These are phyloP conservation scores for Hypoxylon cercidicola DNA, from an alignment of 495 filamentous ascomycete genomes.

Conservation along the genomic window DNA sequence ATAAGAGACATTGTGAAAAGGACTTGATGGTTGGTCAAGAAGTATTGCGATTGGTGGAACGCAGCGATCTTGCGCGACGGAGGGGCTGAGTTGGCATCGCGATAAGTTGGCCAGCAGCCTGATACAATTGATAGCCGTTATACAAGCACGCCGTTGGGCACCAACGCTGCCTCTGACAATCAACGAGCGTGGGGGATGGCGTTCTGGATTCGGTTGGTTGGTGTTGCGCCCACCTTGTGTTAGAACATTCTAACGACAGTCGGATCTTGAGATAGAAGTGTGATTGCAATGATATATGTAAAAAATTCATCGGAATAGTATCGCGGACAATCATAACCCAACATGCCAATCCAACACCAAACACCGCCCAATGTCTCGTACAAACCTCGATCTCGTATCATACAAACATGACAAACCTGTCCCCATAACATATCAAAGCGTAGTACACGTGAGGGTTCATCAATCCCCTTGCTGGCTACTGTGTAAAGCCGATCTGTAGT, in stretches of 20 bases:
- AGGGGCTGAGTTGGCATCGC: constrained; percentile 38
- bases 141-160: constrained; percentile 35
- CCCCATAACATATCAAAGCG: constrained; percentile 9
- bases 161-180: constrained; percentile 39
- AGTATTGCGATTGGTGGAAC: constrained; percentile 23
- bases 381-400: constrained; percentile 24
- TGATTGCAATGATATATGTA: constrained; percentile 18
- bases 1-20: constrained; percentile 15
- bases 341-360: constrained; percentile 28
- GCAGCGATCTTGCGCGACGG: constrained; percentile 29
- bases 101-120: constrained; percentile 20
- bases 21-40: constrained; percentile 19
- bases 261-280: constrained; percentile 10
- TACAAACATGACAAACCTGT: constrained; percentile 28
- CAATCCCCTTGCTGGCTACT: constrained; percentile 26
- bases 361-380: constrained; percentile 32
- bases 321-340: constrained; percentile 19
- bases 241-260: constrained; percentile 16
- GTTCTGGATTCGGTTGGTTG: constrained; percentile 24
- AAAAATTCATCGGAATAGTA: constrained; percentile 27
- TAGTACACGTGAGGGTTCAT: constrained; percentile 19
- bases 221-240: constrained; percentile 24
- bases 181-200: constrained; percentile 29
- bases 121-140: constrained; percentile 32
- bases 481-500: constrained; percentile 34